phyloP scores from a whole-genome alignment of 1,284 basidiomycete species.

The Cutaneotrichosporon cavernicola region DNA sequence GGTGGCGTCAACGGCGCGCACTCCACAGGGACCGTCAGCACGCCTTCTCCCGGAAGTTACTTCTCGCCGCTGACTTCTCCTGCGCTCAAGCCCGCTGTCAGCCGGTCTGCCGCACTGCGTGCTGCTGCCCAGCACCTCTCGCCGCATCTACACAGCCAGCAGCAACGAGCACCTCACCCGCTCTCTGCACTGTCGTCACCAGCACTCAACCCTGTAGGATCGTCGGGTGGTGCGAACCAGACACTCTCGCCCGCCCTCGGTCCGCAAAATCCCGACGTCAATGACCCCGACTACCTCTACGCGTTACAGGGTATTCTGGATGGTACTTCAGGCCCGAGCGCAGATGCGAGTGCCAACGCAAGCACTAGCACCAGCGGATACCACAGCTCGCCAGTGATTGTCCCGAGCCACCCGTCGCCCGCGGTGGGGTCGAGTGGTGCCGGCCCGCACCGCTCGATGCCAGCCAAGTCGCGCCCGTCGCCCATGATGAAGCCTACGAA shows the following conservation, averaged over 20 bases:
- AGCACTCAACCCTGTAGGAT: constrained; percentile 46
- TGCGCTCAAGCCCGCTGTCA: constrained; percentile 55
- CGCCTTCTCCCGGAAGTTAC: constrained; percentile 50
- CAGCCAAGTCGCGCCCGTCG: constrained; percentile 46
- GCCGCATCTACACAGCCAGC: constrained; percentile 25
- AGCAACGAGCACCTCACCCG: constrained; percentile 36
- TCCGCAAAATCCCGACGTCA: constrained; percentile 39
- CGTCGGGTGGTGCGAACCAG: constrained; percentile 48
- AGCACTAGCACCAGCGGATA: constrained; percentile 1
- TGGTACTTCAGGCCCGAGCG: constrained; percentile 8
- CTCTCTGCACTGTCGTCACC: constrained; percentile 45
- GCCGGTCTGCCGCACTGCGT: constrained; percentile 29
- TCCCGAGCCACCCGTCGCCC: constrained; percentile 10
- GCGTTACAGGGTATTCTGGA: constrained; percentile 43
- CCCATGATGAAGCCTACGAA: constrained; percentile 53
- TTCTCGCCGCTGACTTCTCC: constrained; percentile 63
- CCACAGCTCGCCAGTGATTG: constrained; percentile 21
- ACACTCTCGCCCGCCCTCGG: constrained; percentile 48
- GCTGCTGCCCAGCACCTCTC: constrained; percentile 31
- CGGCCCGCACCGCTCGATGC: constrained; percentile 47
- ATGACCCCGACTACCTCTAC: constrained; percentile 45
- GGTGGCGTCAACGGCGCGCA: constrained; percentile 20
- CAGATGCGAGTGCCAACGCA: background rate
- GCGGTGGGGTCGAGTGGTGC: constrained; percentile 22
- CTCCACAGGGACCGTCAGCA: constrained; percentile 23